Evolutionary conservation across 2,329 filamentous ascomycete genomes (phyloP).

Genomic region (Aureobasidium namibiae): DNA sequence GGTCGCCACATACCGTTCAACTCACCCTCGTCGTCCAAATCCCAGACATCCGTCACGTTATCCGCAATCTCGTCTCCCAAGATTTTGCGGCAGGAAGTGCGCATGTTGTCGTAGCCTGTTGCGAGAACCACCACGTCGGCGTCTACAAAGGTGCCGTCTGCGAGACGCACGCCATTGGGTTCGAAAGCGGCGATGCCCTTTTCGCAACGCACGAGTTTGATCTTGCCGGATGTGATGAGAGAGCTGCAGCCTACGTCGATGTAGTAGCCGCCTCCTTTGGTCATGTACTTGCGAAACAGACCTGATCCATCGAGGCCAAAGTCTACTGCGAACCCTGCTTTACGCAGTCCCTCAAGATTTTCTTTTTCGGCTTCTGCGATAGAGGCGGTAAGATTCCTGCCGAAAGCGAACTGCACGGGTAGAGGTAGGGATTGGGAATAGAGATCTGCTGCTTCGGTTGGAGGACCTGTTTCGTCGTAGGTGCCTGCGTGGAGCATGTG

Average conservation of each 20-base stretch:
- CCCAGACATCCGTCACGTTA: constrained; percentile 42
- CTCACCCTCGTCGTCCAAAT: constrained; percentile 32
- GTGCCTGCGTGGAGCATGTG: constrained; percentile 40
- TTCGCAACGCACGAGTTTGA: constrained; percentile 46
- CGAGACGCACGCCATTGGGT: constrained; percentile 29
- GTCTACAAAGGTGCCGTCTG: constrained; percentile 49
- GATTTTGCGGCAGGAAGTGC: constrained; percentile 51
- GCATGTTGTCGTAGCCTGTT: constrained; percentile 59
- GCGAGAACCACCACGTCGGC: constrained; percentile 54
- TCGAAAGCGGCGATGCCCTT: constrained; percentile 48
- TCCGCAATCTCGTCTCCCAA: constrained; percentile 56
- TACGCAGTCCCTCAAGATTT: constrained; percentile 39
- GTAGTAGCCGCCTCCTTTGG: constrained; percentile 60
- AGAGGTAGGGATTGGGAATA: constrained; percentile 49
- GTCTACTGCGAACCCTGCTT: constrained; percentile 55
- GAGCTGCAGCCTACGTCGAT: constrained; percentile 58
- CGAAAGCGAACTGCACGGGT: constrained; percentile 52
- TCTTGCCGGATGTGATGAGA: constrained; percentile 55
- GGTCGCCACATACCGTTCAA: constrained; percentile 31
- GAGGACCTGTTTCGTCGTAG: constrained; percentile 44
- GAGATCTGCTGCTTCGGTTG: constrained; percentile 59
- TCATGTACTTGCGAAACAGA: constrained; percentile 55
- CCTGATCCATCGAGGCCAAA: constrained; percentile 49
- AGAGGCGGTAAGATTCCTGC: constrained; percentile 37
- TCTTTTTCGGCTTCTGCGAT: constrained; percentile 27